phyloP scores from a whole-genome alignment of 768 basidiomycete genomes.

The Termitomyces sp. region DNA sequence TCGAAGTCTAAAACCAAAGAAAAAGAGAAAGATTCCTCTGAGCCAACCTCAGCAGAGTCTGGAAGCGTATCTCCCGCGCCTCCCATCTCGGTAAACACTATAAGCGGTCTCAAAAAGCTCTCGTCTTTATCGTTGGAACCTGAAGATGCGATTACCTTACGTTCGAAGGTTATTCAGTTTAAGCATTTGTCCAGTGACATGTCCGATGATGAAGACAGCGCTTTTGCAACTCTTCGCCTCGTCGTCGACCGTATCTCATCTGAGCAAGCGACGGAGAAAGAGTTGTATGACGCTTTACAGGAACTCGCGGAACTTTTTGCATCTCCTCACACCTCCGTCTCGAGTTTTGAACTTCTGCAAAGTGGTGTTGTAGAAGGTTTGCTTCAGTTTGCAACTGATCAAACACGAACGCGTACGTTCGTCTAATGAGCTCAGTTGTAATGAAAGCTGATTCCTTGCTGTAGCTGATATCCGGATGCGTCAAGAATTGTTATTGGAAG shows the following conservation, averaged over 20 bases:
- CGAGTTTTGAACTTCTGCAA: constrained; percentile 92
- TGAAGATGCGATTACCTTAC: constrained; percentile 86
- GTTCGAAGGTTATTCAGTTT: constrained; percentile 87
- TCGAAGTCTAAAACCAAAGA: constrained; percentile 34
- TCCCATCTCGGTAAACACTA: constrained; percentile 28
- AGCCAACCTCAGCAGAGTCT: constrained; percentile 35
- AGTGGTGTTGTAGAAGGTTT: constrained; percentile 90
- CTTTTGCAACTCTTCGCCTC: constrained; percentile 55
- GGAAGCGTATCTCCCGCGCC: constrained; percentile 29
- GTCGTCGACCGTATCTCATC: constrained; percentile 62
- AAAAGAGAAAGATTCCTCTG: constrained; percentile 39
- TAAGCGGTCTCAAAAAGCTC: constrained; percentile 65
- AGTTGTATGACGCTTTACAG: constrained; percentile 52
- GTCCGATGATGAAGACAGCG: constrained; percentile 49
- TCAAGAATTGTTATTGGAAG: constrained; percentile 74
- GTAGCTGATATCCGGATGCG: constrained; percentile 61
- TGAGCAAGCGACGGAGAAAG: constrained; percentile 53
- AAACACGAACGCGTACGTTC: constrained; percentile 44
- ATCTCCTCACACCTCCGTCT: constrained; percentile 71
- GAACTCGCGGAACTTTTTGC: constrained; percentile 81
- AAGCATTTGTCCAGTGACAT: constrained; percentile 64
- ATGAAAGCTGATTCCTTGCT: constrained; percentile 1
- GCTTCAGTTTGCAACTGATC: constrained; percentile 73
- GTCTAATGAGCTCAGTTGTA: background rate
- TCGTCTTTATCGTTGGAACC: constrained; percentile 69